Base-by-base conservation (phyloP, 83 land plant species). In the Picea engelmannii region DNA sequence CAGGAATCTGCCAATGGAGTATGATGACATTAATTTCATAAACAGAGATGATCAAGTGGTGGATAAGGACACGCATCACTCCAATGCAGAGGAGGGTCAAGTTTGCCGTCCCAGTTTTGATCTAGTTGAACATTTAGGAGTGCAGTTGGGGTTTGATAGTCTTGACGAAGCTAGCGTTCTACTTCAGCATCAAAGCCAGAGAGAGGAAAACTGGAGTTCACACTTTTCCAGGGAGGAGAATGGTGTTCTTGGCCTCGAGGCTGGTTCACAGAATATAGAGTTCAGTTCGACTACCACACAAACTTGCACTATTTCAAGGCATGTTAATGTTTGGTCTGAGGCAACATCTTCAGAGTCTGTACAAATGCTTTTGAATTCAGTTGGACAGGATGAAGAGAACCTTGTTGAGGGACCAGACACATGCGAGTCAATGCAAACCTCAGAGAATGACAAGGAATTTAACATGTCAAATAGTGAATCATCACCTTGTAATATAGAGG, bases 311-410 rank as follows among this genome's bases (percentile, higher is more conserved):
- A 88, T 92, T 55, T 75, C 87, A 25, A 85, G 89, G 80, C 79
- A 79, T 62, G 83, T 81, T 47, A 83, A 90, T 90, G 88, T 88
- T 40, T 92, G 90, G 91, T 85, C 91, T 35, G 91, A 87, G 84
- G 92, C 95, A 42, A 82, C 95, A 62, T 92, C 95, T 60, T 86
- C 89, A 76, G 92, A 92, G 83, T 92, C 95, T 85, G 92, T 90
- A 61, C 89, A 90, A 75, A 90, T 92, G 95, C 80, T 92, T 74
- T 81, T 92, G 68, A 92, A 92, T 62, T 88, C 95, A n/a, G 95
- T 92, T 80, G 91, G 91, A 11, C 90, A 92, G 84, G 92, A 92
- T 74, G 91, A 92, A 58, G 85, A 69, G 70, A 76, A 81, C 25
- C 83, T 80, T 9, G 42, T 64, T 52, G 80, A 79, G 38, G 83